These are phyloP conservation scores for Globisporangium paroecandrum DNA, from an alignment of 352 stramenopile species.

Conservation along the genomic window DNA sequence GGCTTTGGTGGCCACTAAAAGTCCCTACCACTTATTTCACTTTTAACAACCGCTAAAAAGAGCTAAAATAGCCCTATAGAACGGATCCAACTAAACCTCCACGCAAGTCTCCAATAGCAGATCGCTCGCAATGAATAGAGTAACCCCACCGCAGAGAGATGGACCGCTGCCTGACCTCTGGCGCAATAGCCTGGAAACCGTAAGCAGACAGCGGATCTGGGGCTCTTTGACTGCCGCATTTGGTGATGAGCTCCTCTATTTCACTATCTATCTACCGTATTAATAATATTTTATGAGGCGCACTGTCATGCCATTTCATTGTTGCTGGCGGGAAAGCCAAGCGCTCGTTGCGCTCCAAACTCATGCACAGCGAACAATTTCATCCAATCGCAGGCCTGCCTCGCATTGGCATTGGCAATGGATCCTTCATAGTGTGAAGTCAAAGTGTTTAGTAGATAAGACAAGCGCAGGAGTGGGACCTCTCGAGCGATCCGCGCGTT, in stretches of 20 bases:
- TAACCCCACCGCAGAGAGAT: background rate
- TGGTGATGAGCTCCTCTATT: background rate
- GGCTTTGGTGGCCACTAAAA: background rate
- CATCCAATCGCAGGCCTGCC: too few species aligned
- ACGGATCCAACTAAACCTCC: background rate
- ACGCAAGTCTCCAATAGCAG: background rate
- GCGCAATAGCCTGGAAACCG: background rate
- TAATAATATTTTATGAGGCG: too few species aligned
- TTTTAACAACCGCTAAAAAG: background rate
- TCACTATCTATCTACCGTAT: too few species aligned
- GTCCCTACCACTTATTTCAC: background rate
- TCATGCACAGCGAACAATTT: too few species aligned
- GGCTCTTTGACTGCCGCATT: background rate
- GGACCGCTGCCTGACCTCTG: background rate
- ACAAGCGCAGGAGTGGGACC: background rate
- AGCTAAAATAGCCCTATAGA: background rate
- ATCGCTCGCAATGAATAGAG: background rate
- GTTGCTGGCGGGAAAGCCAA: too few species aligned
- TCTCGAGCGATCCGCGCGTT: background rate
- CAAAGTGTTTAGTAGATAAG: background rate
- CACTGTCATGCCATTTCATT: too few species aligned
- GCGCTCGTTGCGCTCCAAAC: too few species aligned
- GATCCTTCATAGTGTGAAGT: background rate
- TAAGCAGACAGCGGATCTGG: too few species aligned
- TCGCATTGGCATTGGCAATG: too few species aligned